These are phyloP conservation scores for Cyberlindnera japonica DNA, from an alignment of 805 yeast species.

Conservation along the genomic window DNA sequence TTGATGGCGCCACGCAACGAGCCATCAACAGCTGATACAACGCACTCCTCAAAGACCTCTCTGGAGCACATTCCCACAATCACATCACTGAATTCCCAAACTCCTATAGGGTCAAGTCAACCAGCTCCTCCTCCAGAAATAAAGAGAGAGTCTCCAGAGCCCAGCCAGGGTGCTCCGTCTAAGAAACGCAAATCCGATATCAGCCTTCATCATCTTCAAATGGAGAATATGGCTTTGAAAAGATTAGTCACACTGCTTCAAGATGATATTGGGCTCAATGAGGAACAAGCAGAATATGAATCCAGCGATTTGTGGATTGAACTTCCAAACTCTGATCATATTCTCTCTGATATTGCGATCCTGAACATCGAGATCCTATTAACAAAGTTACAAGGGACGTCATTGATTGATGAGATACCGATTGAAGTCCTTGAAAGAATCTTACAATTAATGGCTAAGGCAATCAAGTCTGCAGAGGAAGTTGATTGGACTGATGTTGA, in stretches of 20 bases:
- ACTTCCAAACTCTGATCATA: conserved; percentile 18
- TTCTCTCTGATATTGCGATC: conserved; percentile 22
- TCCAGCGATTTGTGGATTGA: conserved; percentile 27
- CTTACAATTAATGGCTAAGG: conserved; percentile 29
- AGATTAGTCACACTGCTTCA: conserved; percentile 11
- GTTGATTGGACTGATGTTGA: conserved; percentile 18
- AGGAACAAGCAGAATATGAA: conserved; percentile 27
- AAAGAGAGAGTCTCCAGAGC: not conserved
- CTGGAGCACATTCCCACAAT: not conserved
- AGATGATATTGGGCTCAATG: conserved; percentile 21
- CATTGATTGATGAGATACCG: conserved; percentile 16
- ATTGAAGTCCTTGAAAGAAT: conserved; percentile 31
- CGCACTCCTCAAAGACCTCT: not conserved
- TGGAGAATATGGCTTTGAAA: conserved; percentile 14
- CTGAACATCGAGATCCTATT: conserved; percentile 23
- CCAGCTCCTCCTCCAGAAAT: not conserved
- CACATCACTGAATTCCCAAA: not conserved
- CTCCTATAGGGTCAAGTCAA: not conserved
- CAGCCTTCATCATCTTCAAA: conserved; percentile 15
- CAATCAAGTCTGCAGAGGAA: conserved; percentile 26
- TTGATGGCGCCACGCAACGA: not conserved
- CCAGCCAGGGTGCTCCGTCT: not conserved
- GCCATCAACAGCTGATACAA: conserved; percentile 1
- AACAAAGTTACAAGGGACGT: conserved; percentile 16
- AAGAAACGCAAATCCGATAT: conserved; percentile 21